phyloP scores from a whole-genome alignment of 768 basidiomycete species.

The Paxillus rubicundulus region DNA sequence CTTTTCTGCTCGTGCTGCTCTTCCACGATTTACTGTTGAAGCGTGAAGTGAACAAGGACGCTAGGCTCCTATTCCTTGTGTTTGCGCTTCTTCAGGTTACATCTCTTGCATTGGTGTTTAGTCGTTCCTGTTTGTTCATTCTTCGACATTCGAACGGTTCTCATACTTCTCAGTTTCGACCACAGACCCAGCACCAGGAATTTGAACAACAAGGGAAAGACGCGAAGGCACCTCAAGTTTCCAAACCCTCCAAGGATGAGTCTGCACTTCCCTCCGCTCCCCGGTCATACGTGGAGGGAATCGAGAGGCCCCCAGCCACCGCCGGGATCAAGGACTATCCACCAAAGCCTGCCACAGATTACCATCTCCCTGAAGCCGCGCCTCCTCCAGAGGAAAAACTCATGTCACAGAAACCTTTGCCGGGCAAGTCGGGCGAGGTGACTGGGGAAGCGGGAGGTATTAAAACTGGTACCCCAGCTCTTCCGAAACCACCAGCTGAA shows the following conservation, averaged over 20 bases:
- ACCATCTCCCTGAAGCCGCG: neutral
- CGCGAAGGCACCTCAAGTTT: neutral
- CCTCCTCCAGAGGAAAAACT: neutral
- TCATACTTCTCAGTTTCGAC: neutral
- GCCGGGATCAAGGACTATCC: neutral
- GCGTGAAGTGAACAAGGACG: no score
- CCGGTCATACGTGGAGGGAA: neutral
- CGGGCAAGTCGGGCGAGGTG: neutral
- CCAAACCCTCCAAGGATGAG: neutral
- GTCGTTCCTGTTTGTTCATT: neutral
- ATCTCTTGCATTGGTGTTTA: neutral
- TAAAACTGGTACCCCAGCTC: neutral
- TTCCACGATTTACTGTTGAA: neutral
- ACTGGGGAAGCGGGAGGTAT: neutral
- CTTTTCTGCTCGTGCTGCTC: neutral
- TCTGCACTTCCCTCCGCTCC: neutral
- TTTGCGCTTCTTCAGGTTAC: no score
- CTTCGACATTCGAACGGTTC: neutral
- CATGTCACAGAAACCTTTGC: neutral
- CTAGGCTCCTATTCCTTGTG: no score
- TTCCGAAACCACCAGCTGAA: neutral
- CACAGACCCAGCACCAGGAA: conserved; percentile 2
- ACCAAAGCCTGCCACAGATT: neutral
- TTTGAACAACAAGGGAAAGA: neutral
- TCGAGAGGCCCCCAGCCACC: neutral